These are phyloP conservation scores for Nakazawaea ernobii DNA, from an alignment of 805 yeast species.

Conservation along the genomic window DNA sequence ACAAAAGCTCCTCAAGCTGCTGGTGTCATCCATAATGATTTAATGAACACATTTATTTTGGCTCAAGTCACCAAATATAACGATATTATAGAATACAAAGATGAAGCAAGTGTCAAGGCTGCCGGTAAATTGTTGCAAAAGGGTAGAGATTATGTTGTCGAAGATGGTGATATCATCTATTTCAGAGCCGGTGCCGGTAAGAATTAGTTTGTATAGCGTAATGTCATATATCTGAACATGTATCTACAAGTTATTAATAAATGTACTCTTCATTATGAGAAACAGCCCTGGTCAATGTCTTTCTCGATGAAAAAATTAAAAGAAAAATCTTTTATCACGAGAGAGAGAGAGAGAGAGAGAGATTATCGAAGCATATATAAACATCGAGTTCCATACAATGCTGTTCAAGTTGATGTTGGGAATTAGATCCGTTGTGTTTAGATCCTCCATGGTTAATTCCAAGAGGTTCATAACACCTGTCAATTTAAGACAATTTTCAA, in stretches of 20 bases:
- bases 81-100: slow-evolving; percentile 50
- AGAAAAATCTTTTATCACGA: no score
- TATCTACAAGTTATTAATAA: not conserved
- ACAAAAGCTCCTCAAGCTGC: slow-evolving; percentile 87
- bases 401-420: no score
- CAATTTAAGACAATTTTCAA: not conserved
- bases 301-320: no score
- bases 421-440: no score
- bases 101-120: slow-evolving; percentile 44
- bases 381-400: no score
- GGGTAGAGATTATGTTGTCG: slow-evolving; percentile 75
- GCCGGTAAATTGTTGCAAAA: slow-evolving; percentile 56
- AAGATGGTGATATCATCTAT: slow-evolving; percentile 77
- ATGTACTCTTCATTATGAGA: not conserved
- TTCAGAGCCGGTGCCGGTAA: slow-evolving; percentile 72
- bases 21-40: slow-evolving; percentile 81
- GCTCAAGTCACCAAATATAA: slow-evolving; percentile 69
- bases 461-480: not conserved
- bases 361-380: no score
- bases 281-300: not conserved
- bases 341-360: no score
- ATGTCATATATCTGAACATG: not conserved
- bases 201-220: slow-evolving; percentile 16
- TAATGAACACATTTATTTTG: slow-evolving; percentile 73
- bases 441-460: no score